Base-by-base conservation (phyloP, 2,329 filamentous ascomycete species). In the Aspergillus nomiae region DNA sequence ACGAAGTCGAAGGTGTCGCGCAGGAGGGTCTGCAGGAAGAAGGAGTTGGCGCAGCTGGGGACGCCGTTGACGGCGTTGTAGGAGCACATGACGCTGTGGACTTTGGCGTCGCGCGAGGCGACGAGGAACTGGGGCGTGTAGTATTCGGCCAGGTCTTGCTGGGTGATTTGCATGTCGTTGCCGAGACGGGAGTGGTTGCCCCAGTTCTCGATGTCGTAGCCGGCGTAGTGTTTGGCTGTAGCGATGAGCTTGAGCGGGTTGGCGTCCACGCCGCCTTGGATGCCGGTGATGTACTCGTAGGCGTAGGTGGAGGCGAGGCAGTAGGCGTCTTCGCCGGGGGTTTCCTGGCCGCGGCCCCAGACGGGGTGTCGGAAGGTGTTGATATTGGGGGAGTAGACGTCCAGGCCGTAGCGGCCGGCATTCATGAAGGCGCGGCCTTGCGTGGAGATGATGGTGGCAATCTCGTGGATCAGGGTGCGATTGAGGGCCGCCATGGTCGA, bases 351-450 rank as follows among this genome's bases (percentile, higher is more conserved):
- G 10, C 87, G 78, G 1, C 87, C 87, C 87, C 87, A 88, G 30
- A 88, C 78, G 0, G 87, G 87, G 69, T 89, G 87, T 43, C 83
- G 83, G 77, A 86, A 90, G 0, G 85, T 82, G 68, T 90, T 90
- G 73, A 90, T 87, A 69, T 90, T 90, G 0, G 89, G 89, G 0
- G 89, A 88, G 58, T 75, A 76, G 14, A 69, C 70, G 51, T 76
- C 71, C 9, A 76, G 60, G 2, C 74, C 73, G 51, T 68, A 83
- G 14, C 82, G 78, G 4, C 84, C 85, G 9, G 73, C 82, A 67
- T 91, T 91, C 69, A 81, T 87, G 71, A 89, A 91, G 0, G 89
- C 88, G 45, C 89, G 81, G 0, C 86, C 87, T 71, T 91, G 88
- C 0, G 84, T 89, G 6, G 78, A 79, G 36, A 80, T 73, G 4